phyloP scores from a whole-genome alignment of 2,329 filamentous ascomycete species.

The Camptophora hylomeconis region DNA sequence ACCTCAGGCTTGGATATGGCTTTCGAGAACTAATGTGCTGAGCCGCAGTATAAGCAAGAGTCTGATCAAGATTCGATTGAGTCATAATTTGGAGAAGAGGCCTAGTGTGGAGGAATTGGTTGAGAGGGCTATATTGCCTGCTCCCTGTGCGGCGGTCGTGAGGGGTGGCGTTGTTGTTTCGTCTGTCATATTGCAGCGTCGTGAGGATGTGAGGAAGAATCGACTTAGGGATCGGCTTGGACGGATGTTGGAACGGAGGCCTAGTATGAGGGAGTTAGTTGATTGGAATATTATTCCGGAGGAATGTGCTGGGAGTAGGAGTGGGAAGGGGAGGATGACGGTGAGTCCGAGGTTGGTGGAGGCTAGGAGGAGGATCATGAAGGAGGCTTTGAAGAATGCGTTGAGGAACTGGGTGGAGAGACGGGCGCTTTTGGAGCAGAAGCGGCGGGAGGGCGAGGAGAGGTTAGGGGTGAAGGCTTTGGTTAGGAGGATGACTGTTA shows the following conservation, averaged over 20 bases:
- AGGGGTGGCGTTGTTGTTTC: slow-evolving; percentile 10
- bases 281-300: slow-evolving; percentile 18
- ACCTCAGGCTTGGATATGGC: slow-evolving; percentile 51
- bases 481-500: slow-evolving; percentile 13
- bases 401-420: slow-evolving; percentile 50
- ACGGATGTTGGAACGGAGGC: slow-evolving; percentile 18
- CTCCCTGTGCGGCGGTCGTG: slow-evolving; percentile 41
- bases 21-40: slow-evolving; percentile 52
- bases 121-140: slow-evolving; percentile 50
- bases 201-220: slow-evolving; percentile 11
- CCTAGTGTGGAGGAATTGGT: slow-evolving; percentile 50
- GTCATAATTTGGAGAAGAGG: slow-evolving; percentile 46
- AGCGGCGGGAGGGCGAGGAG: slow-evolving; percentile 20
- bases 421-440: slow-evolving; percentile 20
- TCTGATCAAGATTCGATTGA: slow-evolving; percentile 52
- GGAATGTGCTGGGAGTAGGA: slow-evolving; percentile 19
- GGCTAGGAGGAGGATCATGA: slow-evolving; percentile 49
- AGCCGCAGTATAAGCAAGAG: slow-evolving; percentile 51
- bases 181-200: slow-evolving; percentile 15
- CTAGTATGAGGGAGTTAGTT: slow-evolving; percentile 21
- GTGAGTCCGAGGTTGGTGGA: slow-evolving; percentile 52
- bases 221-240: slow-evolving; percentile 14
- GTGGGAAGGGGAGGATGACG: slow-evolving; percentile 12
- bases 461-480: slow-evolving; percentile 13
- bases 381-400: slow-evolving; percentile 54